Percentiles rank a stretch among this genome's conserved stretches.
Conservation (phyloP, 1,139 yeast species). For the Blastobotrys ciferrii region DNA sequence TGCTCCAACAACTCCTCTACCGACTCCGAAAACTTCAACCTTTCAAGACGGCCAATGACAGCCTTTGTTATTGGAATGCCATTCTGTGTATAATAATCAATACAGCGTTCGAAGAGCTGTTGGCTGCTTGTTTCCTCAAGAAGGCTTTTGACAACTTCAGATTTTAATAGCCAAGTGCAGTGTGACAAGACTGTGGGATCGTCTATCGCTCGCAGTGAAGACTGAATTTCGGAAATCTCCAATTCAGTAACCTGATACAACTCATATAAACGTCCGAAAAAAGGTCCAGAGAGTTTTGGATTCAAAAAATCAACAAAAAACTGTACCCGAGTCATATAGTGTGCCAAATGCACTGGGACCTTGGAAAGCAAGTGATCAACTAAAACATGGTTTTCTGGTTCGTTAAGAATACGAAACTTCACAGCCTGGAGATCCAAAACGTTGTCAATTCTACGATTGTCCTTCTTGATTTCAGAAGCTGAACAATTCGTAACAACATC, state of each 20-base stretch:
- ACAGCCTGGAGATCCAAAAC: slow-evolving; percentile 30
- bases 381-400: slow-evolving; percentile 11
- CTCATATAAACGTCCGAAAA: not conserved
- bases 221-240: not conserved
- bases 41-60: not conserved
- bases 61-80: not conserved
- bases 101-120: slow-evolving; percentile 7
- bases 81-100: slow-evolving; percentile 12
- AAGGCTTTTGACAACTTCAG: not conserved
- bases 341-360: slow-evolving; percentile 18
- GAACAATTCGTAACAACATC: slow-evolving; percentile 29
- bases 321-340: slow-evolving; percentile 1
- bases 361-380: slow-evolving; percentile 22
- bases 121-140: not conserved
- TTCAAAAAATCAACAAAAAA: slow-evolving; percentile 11
- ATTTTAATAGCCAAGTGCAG: slow-evolving; percentile 7
- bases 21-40: not conserved
- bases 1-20: slow-evolving; percentile 3
- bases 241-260: not conserved
- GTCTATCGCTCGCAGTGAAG: not conserved
- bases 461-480: slow-evolving; percentile 19
- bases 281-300: slow-evolving; percentile 16
- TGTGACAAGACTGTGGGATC: not conserved
- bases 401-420: slow-evolving; percentile 12
- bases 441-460: slow-evolving; percentile 26